Evolutionary conservation across 2,329 filamentous ascomycete species (phyloP).

Genomic region (Didymella lethalis): DNA sequence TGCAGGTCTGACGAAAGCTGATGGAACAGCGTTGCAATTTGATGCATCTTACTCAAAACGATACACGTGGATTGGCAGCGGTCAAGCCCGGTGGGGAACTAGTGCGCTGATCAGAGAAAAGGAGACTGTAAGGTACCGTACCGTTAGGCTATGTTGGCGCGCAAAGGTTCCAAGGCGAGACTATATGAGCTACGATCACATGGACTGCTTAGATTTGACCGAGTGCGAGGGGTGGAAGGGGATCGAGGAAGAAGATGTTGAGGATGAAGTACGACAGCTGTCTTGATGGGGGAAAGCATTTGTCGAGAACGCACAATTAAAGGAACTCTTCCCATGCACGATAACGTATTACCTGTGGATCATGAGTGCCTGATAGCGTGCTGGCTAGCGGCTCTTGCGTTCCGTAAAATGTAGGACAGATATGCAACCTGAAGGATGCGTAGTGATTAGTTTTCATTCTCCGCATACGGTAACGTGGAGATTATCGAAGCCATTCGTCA

Average conservation of each 20-base stretch:
- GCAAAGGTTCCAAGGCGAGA: conserved; percentile 27
- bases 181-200: conserved; percentile 37
- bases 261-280: not conserved
- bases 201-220: conserved; percentile 31
- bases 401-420: no score
- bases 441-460: no score
- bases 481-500: no score
- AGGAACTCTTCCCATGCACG: no score
- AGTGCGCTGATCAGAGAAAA: conserved; percentile 17
- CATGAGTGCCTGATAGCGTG: no score
- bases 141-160: conserved; percentile 35
- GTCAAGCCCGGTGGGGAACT: conserved; percentile 20
- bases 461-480: no score
- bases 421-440: no score
- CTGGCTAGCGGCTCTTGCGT: no score
- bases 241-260: not conserved
- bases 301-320: no score
- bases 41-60: conserved; percentile 18
- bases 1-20: conserved; percentile 12
- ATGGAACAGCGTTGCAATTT: conserved; percentile 23
- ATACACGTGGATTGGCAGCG: conserved; percentile 31
- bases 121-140: conserved; percentile 21
- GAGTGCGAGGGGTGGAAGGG: conserved; percentile 5
- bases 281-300: not conserved
- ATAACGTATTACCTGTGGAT: no score